Conservation (phyloP, 1,284 basidiomycete species). For the Tilletia walkeri region DNA sequence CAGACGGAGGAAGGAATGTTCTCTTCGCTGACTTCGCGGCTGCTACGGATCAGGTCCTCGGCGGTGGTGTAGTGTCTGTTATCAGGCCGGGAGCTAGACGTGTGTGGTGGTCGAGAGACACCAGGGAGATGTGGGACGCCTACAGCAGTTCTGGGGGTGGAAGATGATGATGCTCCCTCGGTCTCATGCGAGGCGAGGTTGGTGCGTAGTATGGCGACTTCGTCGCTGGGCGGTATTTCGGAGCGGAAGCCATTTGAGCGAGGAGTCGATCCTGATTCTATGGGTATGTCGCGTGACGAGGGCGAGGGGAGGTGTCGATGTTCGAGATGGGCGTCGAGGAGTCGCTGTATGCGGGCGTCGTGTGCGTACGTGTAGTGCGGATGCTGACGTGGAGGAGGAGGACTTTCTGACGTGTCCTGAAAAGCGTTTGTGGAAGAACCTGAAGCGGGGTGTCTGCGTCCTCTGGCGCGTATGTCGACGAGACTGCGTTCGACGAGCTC, state of each 20-base stretch:
- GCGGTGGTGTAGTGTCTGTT: too few species aligned
- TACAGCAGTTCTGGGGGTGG: too few species aligned
- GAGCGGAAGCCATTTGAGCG: slow-evolving; percentile 1
- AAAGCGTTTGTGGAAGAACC: too few species aligned
- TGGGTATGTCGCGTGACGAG: slow-evolving; percentile 9
- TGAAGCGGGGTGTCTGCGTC: not conserved
- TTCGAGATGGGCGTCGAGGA: not conserved
- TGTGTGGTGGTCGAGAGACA: too few species aligned
- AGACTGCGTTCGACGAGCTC: not conserved
- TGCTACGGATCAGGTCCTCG: too few species aligned
- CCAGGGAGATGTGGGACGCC: too few species aligned
- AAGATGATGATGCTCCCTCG: too few species aligned
- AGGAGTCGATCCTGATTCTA: not conserved
- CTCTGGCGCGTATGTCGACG: not conserved
- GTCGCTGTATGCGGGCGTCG: not conserved
- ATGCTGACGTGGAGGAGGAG: too few species aligned
- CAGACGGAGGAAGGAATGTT: too few species aligned
- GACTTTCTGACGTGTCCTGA: too few species aligned
- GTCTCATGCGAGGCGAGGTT: not conserved
- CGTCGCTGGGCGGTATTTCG: not conserved
- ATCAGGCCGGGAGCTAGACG: too few species aligned
- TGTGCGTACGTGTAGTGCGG: not conserved
- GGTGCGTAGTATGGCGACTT: slow-evolving; percentile 13
- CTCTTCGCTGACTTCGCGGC: too few species aligned
- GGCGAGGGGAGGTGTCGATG: not conserved